Evolutionary conservation across 768 basidiomycete genomes (phyloP).

Genomic region (Lentinula boryana): DNA sequence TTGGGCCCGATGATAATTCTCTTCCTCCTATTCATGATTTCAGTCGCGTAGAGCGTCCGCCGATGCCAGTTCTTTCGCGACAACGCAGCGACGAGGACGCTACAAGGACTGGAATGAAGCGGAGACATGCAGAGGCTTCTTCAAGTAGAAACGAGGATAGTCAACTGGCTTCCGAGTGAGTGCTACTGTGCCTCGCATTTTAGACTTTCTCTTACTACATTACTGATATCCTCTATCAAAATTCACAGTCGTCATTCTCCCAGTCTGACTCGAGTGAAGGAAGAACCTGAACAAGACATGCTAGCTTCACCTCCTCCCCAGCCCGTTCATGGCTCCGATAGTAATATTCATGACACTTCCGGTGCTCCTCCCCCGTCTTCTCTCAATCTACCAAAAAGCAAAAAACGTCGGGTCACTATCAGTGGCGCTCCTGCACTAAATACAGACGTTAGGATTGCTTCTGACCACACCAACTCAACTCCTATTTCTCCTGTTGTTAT

Average conservation of each 20-base stretch:
- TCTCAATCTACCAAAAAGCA: conserved; percentile 39
- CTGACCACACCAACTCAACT: conserved; percentile 41
- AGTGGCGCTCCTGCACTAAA: conserved; percentile 51
- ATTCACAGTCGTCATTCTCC: conserved; percentile 37
- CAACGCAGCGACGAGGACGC: conserved; percentile 21
- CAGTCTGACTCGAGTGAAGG: conserved; percentile 47
- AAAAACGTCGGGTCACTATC: conserved; percentile 70
- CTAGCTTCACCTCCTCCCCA: conserved; percentile 30
- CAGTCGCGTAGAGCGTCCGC: conserved; percentile 29
- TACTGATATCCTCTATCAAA: conserved; percentile 14
- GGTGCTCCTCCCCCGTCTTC: conserved; percentile 35
- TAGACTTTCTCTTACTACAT: conserved; percentile 7
- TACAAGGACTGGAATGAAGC: conserved; percentile 33
- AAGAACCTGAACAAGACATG: conserved; percentile 53
- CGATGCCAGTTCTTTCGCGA: conserved; percentile 19
- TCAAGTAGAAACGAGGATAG: conserved; percentile 29
- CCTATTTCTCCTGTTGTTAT: conserved; percentile 66
- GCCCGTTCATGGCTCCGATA: conserved; percentile 12
- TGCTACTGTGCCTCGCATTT: conserved; percentile 10
- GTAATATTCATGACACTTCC: conserved; percentile 17
- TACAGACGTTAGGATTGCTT: conserved; percentile 39
- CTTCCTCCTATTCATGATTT: conserved; percentile 57
- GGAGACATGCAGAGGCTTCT: conserved; percentile 34
- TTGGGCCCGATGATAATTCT: conserved; percentile 45
- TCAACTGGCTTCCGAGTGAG: conserved; percentile 40